Conservation (phyloP, 768 basidiomycete species). For the Collybiopsis luxurians region DNA sequence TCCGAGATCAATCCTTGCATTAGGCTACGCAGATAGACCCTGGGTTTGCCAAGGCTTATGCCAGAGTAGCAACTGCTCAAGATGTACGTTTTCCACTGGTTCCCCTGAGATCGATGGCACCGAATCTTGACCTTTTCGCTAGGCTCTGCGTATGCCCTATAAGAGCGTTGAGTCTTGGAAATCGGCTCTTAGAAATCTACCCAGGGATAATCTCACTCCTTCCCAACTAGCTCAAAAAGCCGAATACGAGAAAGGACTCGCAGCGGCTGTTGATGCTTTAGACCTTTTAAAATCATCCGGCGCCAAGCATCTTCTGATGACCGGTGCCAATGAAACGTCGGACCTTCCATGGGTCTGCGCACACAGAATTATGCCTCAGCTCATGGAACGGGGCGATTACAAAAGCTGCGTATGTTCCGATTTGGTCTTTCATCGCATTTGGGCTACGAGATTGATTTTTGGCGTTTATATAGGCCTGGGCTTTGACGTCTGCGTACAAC, state of each 20-base stretch:
- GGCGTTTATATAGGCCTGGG: neutral
- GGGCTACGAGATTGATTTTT: neutral
- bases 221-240: neutral
- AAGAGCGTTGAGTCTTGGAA: neutral
- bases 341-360: neutral
- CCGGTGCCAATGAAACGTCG: neutral
- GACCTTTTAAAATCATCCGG: neutral
- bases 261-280: neutral
- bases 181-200: neutral
- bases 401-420: neutral
- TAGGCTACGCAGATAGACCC: slow-evolving; percentile 21
- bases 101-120: no score
- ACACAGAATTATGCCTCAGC: neutral
- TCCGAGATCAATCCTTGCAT: neutral
- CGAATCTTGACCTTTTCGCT: neutral
- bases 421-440: neutral
- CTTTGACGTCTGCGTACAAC: neutral
- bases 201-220: neutral
- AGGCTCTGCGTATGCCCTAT: neutral
- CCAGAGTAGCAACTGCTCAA: no score
- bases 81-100: no score
- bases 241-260: neutral
- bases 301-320: neutral
- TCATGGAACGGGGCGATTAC: neutral
- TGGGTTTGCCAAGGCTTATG: slow-evolving; percentile 13